phyloP scores from a whole-genome alignment of 2,329 filamentous ascomycete genomes.

The Cordyceps fumosorosea region DNA sequence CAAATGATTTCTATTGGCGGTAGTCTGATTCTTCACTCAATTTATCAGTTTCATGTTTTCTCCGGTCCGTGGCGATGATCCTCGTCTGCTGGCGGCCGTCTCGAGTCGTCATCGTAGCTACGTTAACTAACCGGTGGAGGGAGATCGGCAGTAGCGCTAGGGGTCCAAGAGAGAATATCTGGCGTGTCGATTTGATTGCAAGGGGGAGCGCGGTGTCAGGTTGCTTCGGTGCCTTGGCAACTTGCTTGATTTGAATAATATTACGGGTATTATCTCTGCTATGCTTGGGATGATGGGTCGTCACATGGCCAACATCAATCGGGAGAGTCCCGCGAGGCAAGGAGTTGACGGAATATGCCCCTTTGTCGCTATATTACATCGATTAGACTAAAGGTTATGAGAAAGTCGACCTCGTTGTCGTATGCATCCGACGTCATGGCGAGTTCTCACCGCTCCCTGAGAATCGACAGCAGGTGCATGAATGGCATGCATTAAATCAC shows the following conservation, averaged over 20 bases:
- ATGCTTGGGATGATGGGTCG: neutral
- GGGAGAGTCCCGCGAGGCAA: too few relatives aligned
- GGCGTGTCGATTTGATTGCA: neutral
- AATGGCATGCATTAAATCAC: too few relatives aligned
- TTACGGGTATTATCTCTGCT: neutral
- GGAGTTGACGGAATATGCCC: too few relatives aligned
- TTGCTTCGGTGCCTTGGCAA: neutral
- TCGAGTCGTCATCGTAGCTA: neutral
- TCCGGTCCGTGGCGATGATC: neutral
- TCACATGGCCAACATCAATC: too few relatives aligned
- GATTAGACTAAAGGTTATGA: too few relatives aligned
- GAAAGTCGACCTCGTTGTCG: too few relatives aligned
- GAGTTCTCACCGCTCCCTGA: too few relatives aligned
- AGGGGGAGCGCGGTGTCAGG: neutral
- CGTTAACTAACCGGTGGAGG: neutral
- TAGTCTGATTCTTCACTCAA: too few relatives aligned
- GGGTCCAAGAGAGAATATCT: neutral
- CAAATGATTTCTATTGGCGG: neutral
- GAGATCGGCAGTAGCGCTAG: constrained; percentile 5
- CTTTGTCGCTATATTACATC: too few relatives aligned
- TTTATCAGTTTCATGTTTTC: neutral
- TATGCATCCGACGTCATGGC: too few relatives aligned
- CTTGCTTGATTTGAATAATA: neutral
- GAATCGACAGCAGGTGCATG: too few relatives aligned
- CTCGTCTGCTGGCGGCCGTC: neutral